Evolutionary conservation across 345 rosid species (phyloP), one percentile per base, ranked within the genome.

Genomic region (Aquilaria sinensis): DNA sequence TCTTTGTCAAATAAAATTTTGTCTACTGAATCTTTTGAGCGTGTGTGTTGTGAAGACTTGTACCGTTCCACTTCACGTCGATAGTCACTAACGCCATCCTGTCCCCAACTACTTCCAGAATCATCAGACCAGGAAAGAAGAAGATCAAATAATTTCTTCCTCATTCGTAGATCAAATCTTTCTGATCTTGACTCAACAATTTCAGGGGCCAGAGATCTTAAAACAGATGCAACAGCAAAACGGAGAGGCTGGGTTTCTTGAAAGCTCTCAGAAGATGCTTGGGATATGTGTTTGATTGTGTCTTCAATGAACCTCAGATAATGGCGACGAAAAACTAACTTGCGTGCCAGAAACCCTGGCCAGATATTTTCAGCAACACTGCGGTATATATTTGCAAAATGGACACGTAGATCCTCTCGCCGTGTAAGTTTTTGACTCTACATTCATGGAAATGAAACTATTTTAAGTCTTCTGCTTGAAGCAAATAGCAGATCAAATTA

Each of bases 51-150:
- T 1, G 96, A 94, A 68, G 96, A 67, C 77, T 94, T 94, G 68
- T 94, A 90, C 12, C 96, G 93, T 74, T 94, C 99, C 66, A 88
- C 96, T 70, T 90, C 99, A 76, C 99, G 97, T 41, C 97, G 88
- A 65, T 94, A 87, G 75, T 94, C 97, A 80, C 77, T 84, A 57
- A 73, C 82, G 68, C 78, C 80, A 63, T 94, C 97, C 80, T 82
- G 96, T 58, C 91, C 92, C 99, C 91, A 90, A 52, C 88, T 64
- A 65, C 83, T 80, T 57, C 94, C 93, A 45, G 83, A 70, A 57
- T 90, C 99, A 72, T 94, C 99, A 59, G 84, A 82, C 97, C 97
- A 94, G 30, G 96, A 81, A 49, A 94, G 81, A 72, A 94, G 96
- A 63, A 86, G 81, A 72, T 90, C 99, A 73, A 94, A 94, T 31